A percentile compares a stretch with the other conserved stretches of the same genome.
phyloP scores from a whole-genome alignment of 1,139 yeast genomes.

The Taphrina communis region DNA sequence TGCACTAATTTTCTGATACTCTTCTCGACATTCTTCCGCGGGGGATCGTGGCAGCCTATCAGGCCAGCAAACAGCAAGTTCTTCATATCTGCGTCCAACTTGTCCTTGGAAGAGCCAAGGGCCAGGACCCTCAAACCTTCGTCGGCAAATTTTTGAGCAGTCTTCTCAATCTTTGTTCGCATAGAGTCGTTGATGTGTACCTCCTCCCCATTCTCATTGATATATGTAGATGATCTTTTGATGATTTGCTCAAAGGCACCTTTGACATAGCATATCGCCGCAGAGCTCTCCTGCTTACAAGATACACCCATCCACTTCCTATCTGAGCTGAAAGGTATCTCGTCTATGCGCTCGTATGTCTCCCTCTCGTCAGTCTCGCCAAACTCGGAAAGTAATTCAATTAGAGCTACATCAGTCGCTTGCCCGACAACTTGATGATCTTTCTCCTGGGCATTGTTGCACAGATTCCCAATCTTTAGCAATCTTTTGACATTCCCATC shows the following conservation, averaged over 20 bases:
- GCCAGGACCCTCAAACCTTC: constrained; percentile 91
- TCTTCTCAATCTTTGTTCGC: constrained; percentile 57
- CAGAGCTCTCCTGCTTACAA: constrained; percentile 64
- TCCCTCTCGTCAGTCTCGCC: constrained; percentile 59
- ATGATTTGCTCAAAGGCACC: constrained; percentile 88
- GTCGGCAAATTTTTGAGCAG: constrained; percentile 69
- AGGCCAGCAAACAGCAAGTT: constrained; percentile 80
- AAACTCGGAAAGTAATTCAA: constrained; percentile 74
- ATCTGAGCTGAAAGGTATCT: constrained; percentile 81
- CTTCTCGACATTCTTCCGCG: constrained; percentile 77
- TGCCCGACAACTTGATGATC: constrained; percentile 73
- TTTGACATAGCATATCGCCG: constrained; percentile 69
- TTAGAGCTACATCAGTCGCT: constrained; percentile 89
- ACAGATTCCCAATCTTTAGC: constrained; percentile 64
- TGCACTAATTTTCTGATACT: constrained; percentile 75
- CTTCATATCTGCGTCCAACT: constrained; percentile 49
- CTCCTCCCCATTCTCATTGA: constrained; percentile 63
- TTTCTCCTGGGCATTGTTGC: constrained; percentile 68
- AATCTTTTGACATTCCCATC: constrained; percentile 34
- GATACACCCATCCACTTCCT: constrained; percentile 90
- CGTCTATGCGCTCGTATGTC: constrained; percentile 60
- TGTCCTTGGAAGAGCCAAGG: constrained; percentile 55
- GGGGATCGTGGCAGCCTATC: constrained; percentile 96
- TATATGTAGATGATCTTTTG: constrained; percentile 64
- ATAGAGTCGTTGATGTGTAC: constrained; percentile 61